Percentiles rank a stretch among this genome's conserved stretches.
Evolutionary conservation across 805 yeast species (phyloP).

Genomic region (Danielia oregonensis): DNA sequence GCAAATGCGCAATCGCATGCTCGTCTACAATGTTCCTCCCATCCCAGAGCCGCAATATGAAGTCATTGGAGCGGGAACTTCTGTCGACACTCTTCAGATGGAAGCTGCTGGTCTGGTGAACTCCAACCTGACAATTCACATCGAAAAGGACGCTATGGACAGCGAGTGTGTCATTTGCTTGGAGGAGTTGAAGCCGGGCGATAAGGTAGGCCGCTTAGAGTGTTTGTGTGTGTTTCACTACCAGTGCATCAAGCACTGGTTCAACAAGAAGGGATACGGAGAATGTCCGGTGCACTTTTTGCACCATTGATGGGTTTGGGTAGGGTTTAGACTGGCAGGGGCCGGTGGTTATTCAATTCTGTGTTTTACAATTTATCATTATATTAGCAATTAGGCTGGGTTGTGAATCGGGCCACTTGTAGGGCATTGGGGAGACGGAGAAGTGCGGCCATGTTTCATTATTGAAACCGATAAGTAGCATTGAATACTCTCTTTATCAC

Average conservation of each 20-base stretch:
- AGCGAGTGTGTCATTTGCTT: constrained; percentile 92
- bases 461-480: too few species aligned
- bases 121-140: constrained; percentile 6
- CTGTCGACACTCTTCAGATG: constrained; percentile 15
- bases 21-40: constrained; percentile 64
- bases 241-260: constrained; percentile 88
- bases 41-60: constrained; percentile 39
- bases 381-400: too few species aligned
- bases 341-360: too few species aligned
- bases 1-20: constrained; percentile 68
- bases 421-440: too few species aligned
- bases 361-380: too few species aligned
- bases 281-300: constrained; percentile 78
- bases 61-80: constrained; percentile 18
- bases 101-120: constrained; percentile 11
- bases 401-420: too few species aligned
- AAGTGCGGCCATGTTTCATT: too few species aligned
- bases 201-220: constrained; percentile 86
- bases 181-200: constrained; percentile 83
- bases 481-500: too few species aligned
- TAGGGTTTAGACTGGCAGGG: too few species aligned
- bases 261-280: constrained; percentile 76
- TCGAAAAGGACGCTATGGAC: constrained; percentile 28
- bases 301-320: constrained; percentile 22
- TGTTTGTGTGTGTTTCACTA: constrained; percentile 95